Base-by-base conservation (phyloP, 2,329 filamentous ascomycete species). In the Scedosporium dehoogii region DNA sequence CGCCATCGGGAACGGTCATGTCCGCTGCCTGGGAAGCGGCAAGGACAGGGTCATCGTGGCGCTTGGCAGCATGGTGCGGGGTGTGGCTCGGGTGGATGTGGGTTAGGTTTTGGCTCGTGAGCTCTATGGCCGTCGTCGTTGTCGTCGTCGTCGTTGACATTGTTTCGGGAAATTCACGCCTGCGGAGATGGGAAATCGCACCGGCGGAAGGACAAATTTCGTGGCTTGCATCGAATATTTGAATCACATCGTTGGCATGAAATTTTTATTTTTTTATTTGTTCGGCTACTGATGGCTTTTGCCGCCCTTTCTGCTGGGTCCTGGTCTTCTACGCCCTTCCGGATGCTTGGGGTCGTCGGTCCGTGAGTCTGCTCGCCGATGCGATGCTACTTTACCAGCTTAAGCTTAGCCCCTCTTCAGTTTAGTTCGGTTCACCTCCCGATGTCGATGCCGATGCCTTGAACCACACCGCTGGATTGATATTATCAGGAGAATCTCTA, bases 1-100 rank as follows among this genome's bases (percentile, higher is more conserved):
- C 81, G 29, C 81, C 81, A 57, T 84, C 81, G 0, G 81, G 82
- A 0, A 75, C 76, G 29, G 74, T 66, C 0, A 76, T 74, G 68
- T 82, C 80, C 4, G 74, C 78, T 2, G 75, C 65, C 3, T 73
- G 73, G 0, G 79, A 81, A 2, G 76, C 76, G 57, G 76, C 72
- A 65, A 81, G 66, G 6, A 73, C 63, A 10, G 63, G 38, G 21
- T 64, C 63, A 23, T 33, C 41, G 21, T 48, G 16, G 16, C 44
- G 44, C 44, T 48, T 23, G 18, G 21, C 6, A 27, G 21, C 18
- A 27, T 23, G 18, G 18, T 55, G 51, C 51, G 51, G 51, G 18
- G 51, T 48, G 44, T 48, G 16, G n/a, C 16, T 48, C 4, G 44
- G 3, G 18, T 48, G 16, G 44, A 48, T 48, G 44, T 48, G 18